These are phyloP conservation scores for Eucalyptus cladocalyx DNA, from an alignment of 345 rosid species.

Conservation along the genomic window DNA sequence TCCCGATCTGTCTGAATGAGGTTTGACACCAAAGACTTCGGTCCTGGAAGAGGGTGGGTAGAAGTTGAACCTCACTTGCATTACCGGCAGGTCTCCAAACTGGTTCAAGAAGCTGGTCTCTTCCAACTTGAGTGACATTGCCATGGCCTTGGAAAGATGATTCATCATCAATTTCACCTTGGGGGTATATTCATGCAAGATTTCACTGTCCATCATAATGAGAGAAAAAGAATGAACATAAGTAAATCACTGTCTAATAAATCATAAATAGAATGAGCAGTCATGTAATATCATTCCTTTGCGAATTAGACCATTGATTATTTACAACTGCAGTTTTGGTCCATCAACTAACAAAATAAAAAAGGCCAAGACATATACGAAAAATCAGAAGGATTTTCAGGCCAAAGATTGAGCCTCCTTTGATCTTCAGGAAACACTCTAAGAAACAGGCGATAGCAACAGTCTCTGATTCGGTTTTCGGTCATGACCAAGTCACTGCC, in stretches of 20 bases:
- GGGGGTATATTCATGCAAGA: conserved; percentile 6
- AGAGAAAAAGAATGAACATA: not conserved
- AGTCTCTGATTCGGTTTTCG: conserved; percentile 26
- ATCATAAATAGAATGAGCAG: not conserved
- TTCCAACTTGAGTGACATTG: conserved; percentile 17
- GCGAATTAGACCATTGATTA: not conserved
- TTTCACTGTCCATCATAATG: conserved; percentile 3
- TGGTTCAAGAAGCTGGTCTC: conserved; percentile 24
- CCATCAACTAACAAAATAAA: not conserved
- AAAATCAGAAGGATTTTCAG: too few relatives aligned
- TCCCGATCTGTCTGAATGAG: conserved; percentile 41
- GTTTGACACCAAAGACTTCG: conserved; percentile 37
- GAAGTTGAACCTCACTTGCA: conserved; percentile 36
- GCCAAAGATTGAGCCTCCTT: conserved; percentile 8
- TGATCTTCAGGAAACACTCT: conserved; percentile 24
- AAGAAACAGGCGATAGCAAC: conserved; percentile 32
- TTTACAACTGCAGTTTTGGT: not conserved
- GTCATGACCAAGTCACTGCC: conserved; percentile 29
- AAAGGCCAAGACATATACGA: not conserved
- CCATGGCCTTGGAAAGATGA: conserved; percentile 31
- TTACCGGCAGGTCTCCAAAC: conserved; percentile 13
- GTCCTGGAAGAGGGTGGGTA: conserved; percentile 37
- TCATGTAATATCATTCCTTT: not conserved
- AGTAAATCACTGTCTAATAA: not conserved
- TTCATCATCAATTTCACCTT: conserved; percentile 11